These are phyloP conservation scores for Epichloe uncinata DNA, from an alignment of 2,329 filamentous ascomycete species.

Conservation along the genomic window DNA sequence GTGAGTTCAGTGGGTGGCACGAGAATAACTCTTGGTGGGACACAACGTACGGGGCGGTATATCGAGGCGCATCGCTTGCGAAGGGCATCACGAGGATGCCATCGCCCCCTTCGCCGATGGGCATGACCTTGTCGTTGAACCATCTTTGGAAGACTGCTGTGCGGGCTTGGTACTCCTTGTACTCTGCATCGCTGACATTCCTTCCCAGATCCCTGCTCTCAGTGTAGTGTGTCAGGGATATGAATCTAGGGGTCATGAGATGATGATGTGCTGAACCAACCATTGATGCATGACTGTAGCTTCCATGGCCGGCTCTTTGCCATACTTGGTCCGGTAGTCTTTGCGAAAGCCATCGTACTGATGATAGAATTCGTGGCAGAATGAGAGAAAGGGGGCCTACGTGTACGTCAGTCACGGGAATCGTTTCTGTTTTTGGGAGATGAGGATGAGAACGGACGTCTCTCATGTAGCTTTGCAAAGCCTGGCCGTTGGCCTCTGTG, in stretches of 20 bases:
- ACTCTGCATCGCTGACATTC: conserved; percentile 11
- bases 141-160: conserved; percentile 18
- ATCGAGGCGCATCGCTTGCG: conserved; percentile 8
- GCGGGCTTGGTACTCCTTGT: conserved; percentile 11
- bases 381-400: conserved; percentile 17
- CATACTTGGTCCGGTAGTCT: conserved; percentile 13
- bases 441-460: conserved; percentile 11
- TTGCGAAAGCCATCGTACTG: conserved; percentile 16
- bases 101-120: conserved; percentile 7
- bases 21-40: background rate
- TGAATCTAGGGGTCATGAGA: background rate
- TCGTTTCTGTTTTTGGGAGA: no score
- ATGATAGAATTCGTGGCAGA: conserved; percentile 21
- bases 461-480: conserved; percentile 16
- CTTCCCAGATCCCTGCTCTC: conserved; percentile 13
- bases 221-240: background rate
- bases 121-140: conserved; percentile 18
- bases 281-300: conserved; percentile 15
- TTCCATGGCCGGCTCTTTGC: conserved; percentile 16
- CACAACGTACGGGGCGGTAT: conserved; percentile 7
- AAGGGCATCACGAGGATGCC: conserved; percentile 14
- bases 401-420: background rate
- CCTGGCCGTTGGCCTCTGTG: conserved; percentile 8
- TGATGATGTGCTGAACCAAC: conserved; percentile 11
- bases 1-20: no score